phyloP scores from a whole-genome alignment of 2,329 filamentous ascomycete genomes.

The Fusarium proliferatum region DNA sequence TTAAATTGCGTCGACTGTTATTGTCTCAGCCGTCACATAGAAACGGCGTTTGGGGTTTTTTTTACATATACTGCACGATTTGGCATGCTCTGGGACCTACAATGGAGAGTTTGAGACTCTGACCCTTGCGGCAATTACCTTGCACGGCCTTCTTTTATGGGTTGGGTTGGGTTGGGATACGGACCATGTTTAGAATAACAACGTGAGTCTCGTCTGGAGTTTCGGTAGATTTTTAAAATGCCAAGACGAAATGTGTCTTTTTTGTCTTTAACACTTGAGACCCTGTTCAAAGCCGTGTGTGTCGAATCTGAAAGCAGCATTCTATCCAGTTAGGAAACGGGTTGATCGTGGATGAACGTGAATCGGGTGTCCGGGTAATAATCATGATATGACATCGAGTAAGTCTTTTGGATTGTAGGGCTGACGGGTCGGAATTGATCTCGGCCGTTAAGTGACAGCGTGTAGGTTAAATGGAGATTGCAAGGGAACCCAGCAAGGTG shows the following conservation, averaged over 20 bases:
- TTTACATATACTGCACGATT: not conserved
- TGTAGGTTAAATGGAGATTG: constrained; percentile 2
- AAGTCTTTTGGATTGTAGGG: not conserved
- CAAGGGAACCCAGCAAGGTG: not conserved
- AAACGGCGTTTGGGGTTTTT: constrained; percentile 16
- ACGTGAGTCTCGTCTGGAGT: constrained; percentile 22
- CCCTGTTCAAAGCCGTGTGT: not conserved
- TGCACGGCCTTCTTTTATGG: not conserved
- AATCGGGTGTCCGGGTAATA: too few relatives aligned
- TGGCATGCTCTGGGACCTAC: not conserved
- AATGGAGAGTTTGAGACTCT: not conserved
- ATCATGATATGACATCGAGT: not conserved
- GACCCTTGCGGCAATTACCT: not conserved
- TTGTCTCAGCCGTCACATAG: not conserved
- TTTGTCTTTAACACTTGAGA: rapidly evolving
- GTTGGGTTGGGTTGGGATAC: not conserved
- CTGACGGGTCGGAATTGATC: not conserved
- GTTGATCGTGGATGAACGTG: not conserved
- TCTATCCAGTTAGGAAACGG: not conserved
- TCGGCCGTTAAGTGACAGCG: not conserved
- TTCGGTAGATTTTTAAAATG: constrained; percentile 10
- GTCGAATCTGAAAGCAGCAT: too few relatives aligned
- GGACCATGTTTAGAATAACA: constrained; percentile 10
- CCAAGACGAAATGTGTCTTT: not conserved
- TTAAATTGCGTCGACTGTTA: not conserved